Evolutionary conservation across 768 basidiomycete species (phyloP).

Genomic region (Mycena rebaudengoi): DNA sequence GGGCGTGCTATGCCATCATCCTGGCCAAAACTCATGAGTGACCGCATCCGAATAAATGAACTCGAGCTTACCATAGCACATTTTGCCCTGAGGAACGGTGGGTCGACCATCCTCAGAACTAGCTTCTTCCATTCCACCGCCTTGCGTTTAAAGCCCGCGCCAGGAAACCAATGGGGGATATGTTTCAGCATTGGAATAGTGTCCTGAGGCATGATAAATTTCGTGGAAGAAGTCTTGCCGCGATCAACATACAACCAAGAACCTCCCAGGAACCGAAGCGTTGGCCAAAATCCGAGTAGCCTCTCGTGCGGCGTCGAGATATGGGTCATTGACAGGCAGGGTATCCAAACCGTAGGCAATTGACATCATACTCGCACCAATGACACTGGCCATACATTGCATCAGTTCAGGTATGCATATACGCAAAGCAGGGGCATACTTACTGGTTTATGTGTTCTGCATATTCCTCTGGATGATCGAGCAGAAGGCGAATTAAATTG

Average conservation of each 20-base stretch:
- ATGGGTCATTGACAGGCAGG: constrained; percentile 39
- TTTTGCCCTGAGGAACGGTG: constrained; percentile 47
- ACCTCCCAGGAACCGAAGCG: constrained; percentile 36
- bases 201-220: not conserved
- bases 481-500: too few relatives aligned
- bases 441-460: too few relatives aligned
- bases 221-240: not conserved
- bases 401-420: not conserved
- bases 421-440: not conserved
- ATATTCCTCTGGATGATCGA: too few relatives aligned
- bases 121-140: constrained; percentile 43
- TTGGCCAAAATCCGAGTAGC: constrained; percentile 34
- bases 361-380: too few relatives aligned
- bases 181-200: constrained; percentile 28
- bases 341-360: constrained; percentile 42
- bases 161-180: constrained; percentile 51
- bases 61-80: constrained; percentile 38
- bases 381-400: constrained; percentile 34
- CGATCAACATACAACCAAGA: constrained; percentile 35
- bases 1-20: not conserved
- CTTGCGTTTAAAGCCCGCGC: constrained; percentile 51
- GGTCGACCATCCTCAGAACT: constrained; percentile 45
- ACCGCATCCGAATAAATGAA: not conserved
- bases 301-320: constrained; percentile 35
- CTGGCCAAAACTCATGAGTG: constrained; percentile 3